Base-by-base conservation (phyloP, 352 stramenopile species). In the Albugo laibachii region DNA sequence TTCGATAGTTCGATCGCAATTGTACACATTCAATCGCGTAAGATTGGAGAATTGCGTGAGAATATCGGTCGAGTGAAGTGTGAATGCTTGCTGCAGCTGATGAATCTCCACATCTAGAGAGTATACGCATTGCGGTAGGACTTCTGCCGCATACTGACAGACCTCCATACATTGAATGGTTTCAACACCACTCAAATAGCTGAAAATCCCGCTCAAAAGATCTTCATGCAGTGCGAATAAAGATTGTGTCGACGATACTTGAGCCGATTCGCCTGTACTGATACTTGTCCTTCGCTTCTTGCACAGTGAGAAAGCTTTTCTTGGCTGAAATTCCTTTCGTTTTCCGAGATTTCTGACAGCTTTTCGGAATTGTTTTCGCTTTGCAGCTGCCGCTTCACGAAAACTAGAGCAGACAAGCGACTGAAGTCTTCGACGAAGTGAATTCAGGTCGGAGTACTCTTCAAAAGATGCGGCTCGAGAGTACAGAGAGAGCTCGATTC, bases 401-500 rank as follows among this genome's bases (percentile, higher is more conserved):
- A 76, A 65, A 47, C 69, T 83, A 16, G 71, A 63, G 38, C 69
- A 72, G 18, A 83, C 64, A 6, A 87, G 61, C n/a, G 64, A 71
- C 53, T 87, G 75, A 19, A 87, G 58, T n/a, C 75, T 66, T 18
- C 72, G 55, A n/a, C 66, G 69, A 48, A 87, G 55, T 11, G 75
- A 84, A 19, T 66, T 62, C 38, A 76, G 48, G 53, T 83, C 78
- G 36, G 57, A 62, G 52, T 84, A 87, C 52, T 87, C 75, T 27
- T 59, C 61, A 36, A 82, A 46, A 2, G 69, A 83, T 0, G 56
- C 67, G 5, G 75, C 75, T 16, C 68, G 66, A 5, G 71, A 74
- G 53, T 87, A 87, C 16, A 87, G 49, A 11, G 66, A 73, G 11
- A 87, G 35, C 37, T 87, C 75, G 41, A 87, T 83, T 45, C 66